Evolutionary conservation across 2,329 filamentous ascomycete species (phyloP), one percentile per base, ranked within the genome.

Genomic region (Cladophialophora bantiana): DNA sequence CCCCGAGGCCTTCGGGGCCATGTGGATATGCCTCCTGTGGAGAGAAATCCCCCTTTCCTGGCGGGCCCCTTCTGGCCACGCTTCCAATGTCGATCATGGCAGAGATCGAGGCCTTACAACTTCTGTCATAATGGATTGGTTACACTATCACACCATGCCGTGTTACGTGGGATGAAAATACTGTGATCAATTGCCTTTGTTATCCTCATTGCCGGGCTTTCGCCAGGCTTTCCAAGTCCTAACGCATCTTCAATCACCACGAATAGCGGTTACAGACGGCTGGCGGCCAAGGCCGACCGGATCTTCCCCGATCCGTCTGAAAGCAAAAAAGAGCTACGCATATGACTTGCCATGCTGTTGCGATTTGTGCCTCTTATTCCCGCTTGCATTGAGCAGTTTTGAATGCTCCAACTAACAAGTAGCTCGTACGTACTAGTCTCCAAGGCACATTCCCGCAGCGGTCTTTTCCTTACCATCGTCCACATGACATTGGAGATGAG

Each of bases 161-260:
- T 61, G 59, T 31, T 52, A 61, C 59, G 59, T 52, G 59, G 59
- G 59, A 50, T 61, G 18, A n/a, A n/a, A 35, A 18, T 34, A 53
- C 35, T 9, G 10, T 53, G 10, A 12, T 32, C 26, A 32, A 31
- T 18, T 53, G 32, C 48, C 34, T 35, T 12, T 10, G n/a, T 38
- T 12, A 48, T 52, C 34, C 2, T 38, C 18, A 53, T 35, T 34
- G 15, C 15, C 48, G 40, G 31, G 45, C 2, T 12, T 26, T 50
- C 45, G 45, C 20, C 45, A 50, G 45, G 45, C 45, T 48, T 53
- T 54, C 34, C 59, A 31, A 61, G 18, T 40, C n/a, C 45, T 52
- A 38, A 9, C 58, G 13, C 40, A 18, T 5, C 15, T 42, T 42
- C 40, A 42, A 42, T 42, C n/a, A n/a, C 40, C 40, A 42, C 18